Evolutionary conservation across 2,329 filamentous ascomycete genomes (phyloP), one percentile per base, ranked within the genome.

Genomic region (Diplodia sapinea): DNA sequence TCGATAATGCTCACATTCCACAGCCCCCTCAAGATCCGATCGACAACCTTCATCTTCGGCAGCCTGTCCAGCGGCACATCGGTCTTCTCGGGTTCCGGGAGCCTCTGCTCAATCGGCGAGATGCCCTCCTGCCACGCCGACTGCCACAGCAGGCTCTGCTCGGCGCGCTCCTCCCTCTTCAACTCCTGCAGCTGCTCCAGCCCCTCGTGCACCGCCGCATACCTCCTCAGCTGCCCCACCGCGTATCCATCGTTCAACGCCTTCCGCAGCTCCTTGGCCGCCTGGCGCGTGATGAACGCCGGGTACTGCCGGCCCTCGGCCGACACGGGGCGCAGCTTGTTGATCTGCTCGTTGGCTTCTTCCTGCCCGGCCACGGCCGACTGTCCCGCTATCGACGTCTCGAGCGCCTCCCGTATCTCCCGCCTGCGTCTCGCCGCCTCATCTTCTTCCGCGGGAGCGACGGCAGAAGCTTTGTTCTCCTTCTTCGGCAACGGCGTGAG

Each of bases 1-100:
- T 79, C 77, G 17, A 78, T 69, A 26, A 76, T 65, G 8, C 73
- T 70, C 7, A 78, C 67, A 17, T 75, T 71, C 77, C 77, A 79
- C 3, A 73, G 68, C 43, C 72, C 71, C 36, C 75, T 70, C n/a
- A 79, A 69, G 33, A 79, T 78, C 50, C 74, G 73, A 57, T 78
- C 77, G 8, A 76, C 72, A 6, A 79, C 57, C 9, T 75, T 62
- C 54, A 69, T 69, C 71, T 79, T 79, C 65, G 71, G 72, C 50
- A 55, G 15, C 29, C 15, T 40, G 11, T 54, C 57, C 12, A 55
- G 31, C 5, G 47, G 56, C 4, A 51, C 38, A n/a, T 17, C 13
- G 2, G 29, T 9, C 29, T 8, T 33, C 8, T 49, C 52, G 15
- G 7, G n/a, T 9, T 63, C 36, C 4, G 66, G 50, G 4, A 67